Evolutionary conservation across 768 basidiomycete genomes (phyloP).

Genomic region (Mycena capillaripes): DNA sequence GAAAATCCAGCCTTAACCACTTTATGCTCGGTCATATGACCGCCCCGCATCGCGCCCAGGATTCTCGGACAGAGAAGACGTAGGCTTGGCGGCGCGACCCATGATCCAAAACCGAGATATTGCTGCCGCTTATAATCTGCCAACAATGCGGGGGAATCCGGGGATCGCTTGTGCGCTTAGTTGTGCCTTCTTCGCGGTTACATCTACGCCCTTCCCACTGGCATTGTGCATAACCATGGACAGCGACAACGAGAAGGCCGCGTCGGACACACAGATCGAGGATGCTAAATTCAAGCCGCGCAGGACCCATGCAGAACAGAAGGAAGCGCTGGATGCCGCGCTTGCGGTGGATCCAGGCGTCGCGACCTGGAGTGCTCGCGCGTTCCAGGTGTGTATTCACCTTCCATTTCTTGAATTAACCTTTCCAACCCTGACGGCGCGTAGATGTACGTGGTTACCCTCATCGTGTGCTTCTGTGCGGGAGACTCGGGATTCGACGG

Average conservation of each 20-base stretch:
- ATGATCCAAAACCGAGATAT: neutral
- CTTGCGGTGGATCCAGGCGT: constrained; percentile 60
- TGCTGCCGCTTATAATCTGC: neutral
- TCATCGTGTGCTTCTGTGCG: constrained; percentile 63
- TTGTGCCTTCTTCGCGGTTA: too few relatives aligned
- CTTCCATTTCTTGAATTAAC: neutral
- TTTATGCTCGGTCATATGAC: too few relatives aligned
- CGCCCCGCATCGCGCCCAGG: too few relatives aligned
- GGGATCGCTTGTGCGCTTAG: too few relatives aligned
- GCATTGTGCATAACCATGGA: neutral
- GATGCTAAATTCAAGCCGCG: constrained; percentile 19
- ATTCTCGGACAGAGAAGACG: too few relatives aligned
- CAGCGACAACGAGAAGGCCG: constrained; percentile 43
- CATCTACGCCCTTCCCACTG: too few relatives aligned
- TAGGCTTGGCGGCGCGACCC: neutral
- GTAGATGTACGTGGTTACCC: constrained; percentile 62
- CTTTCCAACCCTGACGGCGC: neutral
- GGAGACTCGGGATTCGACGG: constrained; percentile 69
- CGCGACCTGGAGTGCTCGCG: constrained; percentile 49
- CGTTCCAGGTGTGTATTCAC: constrained; percentile 50
- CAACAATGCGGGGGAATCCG: neutral
- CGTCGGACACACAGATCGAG: constrained; percentile 32
- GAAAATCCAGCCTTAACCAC: too few relatives aligned
- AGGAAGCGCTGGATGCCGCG: constrained; percentile 55
- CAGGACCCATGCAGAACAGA: constrained; percentile 56